Conservation (phyloP, 805 yeast species). For the Candida qinlingensis region DNA sequence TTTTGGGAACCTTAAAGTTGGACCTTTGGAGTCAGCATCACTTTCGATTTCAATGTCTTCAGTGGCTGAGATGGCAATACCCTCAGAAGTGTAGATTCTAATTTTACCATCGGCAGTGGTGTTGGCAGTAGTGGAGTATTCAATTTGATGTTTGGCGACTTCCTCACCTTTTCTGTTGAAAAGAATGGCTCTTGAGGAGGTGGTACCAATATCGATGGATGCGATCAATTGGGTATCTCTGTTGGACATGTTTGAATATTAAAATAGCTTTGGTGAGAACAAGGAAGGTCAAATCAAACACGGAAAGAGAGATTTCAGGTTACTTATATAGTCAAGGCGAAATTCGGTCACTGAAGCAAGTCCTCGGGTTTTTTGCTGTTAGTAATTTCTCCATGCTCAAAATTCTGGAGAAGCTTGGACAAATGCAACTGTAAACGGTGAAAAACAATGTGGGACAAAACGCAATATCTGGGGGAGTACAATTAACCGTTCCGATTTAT, state of each 20-base stretch:
- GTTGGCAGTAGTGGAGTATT: constrained; percentile 70
- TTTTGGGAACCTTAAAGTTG: constrained; percentile 70
- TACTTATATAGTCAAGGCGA: background rate
- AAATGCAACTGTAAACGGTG: background rate
- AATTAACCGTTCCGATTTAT: too few relatives aligned
- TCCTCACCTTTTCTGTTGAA: constrained; percentile 72
- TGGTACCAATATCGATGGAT: constrained; percentile 86
- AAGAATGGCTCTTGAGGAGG: constrained; percentile 83
- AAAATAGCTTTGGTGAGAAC: too few relatives aligned
- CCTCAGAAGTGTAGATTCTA: constrained; percentile 69
- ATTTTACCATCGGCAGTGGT: constrained; percentile 39
- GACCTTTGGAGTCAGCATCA: constrained; percentile 39
- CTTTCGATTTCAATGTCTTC: constrained; percentile 59
- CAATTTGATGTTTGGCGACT: constrained; percentile 85
- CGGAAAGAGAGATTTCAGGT: background rate
- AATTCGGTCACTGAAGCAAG: background rate
- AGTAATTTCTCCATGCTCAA: background rate
- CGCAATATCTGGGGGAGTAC: too few relatives aligned
- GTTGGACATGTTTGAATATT: constrained; percentile 14
- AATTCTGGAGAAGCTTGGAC: background rate
- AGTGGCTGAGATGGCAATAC: constrained; percentile 57
- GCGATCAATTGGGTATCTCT: constrained; percentile 39
- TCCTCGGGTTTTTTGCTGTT: background rate
- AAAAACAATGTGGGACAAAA: background rate
- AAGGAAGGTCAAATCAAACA: too few relatives aligned